A percentile compares a stretch with the other conserved stretches of the same genome.
These are phyloP conservation scores for Claviceps sp. DNA, from an alignment of 2,329 filamentous ascomycete species.

Conservation along the genomic window DNA sequence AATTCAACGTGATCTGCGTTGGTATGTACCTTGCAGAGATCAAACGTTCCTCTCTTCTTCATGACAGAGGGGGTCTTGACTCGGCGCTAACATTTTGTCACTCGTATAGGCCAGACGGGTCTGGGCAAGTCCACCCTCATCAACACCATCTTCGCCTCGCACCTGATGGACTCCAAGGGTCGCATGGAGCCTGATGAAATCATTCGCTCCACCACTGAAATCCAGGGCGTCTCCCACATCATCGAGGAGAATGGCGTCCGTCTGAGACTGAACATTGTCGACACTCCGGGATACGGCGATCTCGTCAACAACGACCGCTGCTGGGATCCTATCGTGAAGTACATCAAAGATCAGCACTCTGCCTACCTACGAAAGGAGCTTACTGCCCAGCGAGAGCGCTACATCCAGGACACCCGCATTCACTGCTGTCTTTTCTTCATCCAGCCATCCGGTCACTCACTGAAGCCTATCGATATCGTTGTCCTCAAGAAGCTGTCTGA, in stretches of 20 bases:
- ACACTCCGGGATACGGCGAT: constrained; percentile 95
- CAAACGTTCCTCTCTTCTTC: constrained; percentile 1
- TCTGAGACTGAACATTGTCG: constrained; percentile 94
- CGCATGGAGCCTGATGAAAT: constrained; percentile 84
- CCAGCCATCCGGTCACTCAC: constrained; percentile 90
- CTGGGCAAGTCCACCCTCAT: constrained; percentile 98
- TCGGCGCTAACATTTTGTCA: constrained; percentile 8
- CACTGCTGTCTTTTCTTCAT: constrained; percentile 99
- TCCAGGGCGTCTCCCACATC: constrained; percentile 94
- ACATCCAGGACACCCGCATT: constrained; percentile 97
- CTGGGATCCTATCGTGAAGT: constrained; percentile 99
- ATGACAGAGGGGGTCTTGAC: background rate
- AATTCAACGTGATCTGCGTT: constrained; percentile 99
- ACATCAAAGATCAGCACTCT: constrained; percentile 99
- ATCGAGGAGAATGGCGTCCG: constrained; percentile 99
- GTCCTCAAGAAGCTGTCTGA: constrained; percentile 99
- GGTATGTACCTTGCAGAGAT: constrained; percentile 48
- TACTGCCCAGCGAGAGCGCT: constrained; percentile 95
- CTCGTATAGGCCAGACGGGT: constrained; percentile 73
- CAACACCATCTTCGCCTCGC: constrained; percentile 99
- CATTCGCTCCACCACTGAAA: constrained; percentile 92
- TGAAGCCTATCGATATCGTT: constrained; percentile 99
- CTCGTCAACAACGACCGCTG: constrained; percentile 99
- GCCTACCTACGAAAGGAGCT: constrained; percentile 99
- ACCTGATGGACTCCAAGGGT: constrained; percentile 98